These are phyloP conservation scores for Ustulina deusta DNA, from an alignment of 2,329 filamentous ascomycete species.

Conservation along the genomic window DNA sequence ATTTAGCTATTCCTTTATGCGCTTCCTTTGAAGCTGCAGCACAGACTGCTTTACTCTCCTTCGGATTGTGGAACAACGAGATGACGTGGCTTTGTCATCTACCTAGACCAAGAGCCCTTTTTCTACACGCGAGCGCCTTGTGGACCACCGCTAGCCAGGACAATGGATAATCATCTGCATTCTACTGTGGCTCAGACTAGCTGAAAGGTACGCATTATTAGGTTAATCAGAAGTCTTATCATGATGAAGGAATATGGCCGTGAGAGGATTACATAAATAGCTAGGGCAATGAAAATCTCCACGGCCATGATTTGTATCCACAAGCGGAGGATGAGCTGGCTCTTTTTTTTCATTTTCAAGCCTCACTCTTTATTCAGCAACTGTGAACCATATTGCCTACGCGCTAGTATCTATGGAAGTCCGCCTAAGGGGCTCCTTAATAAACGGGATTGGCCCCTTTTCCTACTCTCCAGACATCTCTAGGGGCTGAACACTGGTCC, in stretches of 20 bases:
- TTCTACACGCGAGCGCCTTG: conserved; percentile 5
- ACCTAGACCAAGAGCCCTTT: conserved; percentile 14
- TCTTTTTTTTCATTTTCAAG: conserved; percentile 13
- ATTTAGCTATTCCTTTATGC: conserved; percentile 16
- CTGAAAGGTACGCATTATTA: too few species aligned
- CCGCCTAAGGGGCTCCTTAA: conserved; percentile 5
- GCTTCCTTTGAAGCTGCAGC: not conserved
- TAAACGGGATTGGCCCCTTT: conserved; percentile 13
- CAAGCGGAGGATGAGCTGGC: too few species aligned
- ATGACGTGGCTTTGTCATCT: conserved; percentile 6
- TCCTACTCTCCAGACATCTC: not conserved
- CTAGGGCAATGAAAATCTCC: too few species aligned
- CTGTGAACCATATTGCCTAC: conserved; percentile 11
- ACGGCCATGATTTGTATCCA: too few species aligned
- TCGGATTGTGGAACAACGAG: not conserved
- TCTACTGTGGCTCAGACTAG: too few species aligned
- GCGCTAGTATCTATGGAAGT: conserved; percentile 19
- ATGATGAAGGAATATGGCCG: too few species aligned
- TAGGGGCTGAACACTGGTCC: not conserved
- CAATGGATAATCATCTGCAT: too few species aligned
- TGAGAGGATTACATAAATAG: too few species aligned
- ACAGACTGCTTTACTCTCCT: not conserved
- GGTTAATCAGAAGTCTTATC: too few species aligned
- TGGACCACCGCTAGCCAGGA: conserved; percentile 11
- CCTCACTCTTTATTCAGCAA: conserved; percentile 2